Percentiles rank a stretch among this genome's conserved stretches.
phyloP scores from a whole-genome alignment of 176 grass and related monocot genomes.

The Luzula sylvatica region DNA sequence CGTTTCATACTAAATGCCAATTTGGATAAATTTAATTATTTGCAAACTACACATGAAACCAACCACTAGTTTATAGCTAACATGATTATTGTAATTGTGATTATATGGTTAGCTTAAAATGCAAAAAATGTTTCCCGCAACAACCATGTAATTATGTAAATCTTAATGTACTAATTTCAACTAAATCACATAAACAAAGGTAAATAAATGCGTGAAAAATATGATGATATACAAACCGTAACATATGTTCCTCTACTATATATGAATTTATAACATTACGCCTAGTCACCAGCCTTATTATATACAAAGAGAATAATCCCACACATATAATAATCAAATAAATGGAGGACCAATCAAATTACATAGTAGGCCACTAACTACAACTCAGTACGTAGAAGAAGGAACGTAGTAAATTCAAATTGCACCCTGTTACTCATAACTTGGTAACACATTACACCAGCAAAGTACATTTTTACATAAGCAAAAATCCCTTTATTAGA shows the following conservation, averaged over 20 bases:
- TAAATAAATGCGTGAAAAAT: not conserved
- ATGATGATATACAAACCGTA: conserved; percentile 5
- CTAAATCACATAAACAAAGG: too few relatives aligned
- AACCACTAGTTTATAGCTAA: too few relatives aligned
- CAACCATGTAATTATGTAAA: too few relatives aligned
- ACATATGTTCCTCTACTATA: not conserved
- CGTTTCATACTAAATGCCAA: too few relatives aligned
- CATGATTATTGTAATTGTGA: too few relatives aligned
- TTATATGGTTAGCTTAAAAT: too few relatives aligned
- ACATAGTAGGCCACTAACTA: conserved; percentile 2
- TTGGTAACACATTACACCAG: conserved; percentile 8
- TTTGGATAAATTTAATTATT: too few relatives aligned
- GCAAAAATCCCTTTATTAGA: conserved; percentile 30
- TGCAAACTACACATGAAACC: too few relatives aligned
- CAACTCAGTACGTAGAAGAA: not conserved
- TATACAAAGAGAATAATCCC: conserved; percentile 15
- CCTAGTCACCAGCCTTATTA: conserved; percentile 14
- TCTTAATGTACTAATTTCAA: too few relatives aligned
- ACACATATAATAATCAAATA: conserved; percentile 1
- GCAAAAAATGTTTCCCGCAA: too few relatives aligned
- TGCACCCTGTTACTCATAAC: conserved; percentile 6
- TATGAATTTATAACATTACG: conserved; percentile 10
- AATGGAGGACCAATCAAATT: not conserved
- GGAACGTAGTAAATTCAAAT: not conserved
- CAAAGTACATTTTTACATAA: not conserved